Base-by-base conservation (phyloP, 495 filamentous ascomycete genomes). In the Oleoguttula mirabilis region DNA sequence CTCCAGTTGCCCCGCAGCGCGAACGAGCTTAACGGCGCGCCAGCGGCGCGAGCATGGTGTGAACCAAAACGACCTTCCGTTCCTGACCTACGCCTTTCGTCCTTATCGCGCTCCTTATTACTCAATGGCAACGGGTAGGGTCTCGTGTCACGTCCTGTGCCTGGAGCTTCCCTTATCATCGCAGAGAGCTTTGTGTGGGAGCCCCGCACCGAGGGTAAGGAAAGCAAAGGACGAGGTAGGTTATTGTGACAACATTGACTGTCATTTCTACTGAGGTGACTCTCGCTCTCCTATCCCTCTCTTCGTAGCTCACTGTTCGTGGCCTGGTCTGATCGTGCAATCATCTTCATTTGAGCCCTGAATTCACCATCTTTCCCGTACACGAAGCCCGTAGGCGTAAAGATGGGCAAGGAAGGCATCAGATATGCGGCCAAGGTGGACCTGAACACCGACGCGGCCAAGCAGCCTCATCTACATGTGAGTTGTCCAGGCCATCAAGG, bases 381-480 rank as follows among this genome's bases (percentile, higher is more conserved):
- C 25, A n/a, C 25, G 7, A 28, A 28, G 25, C n/a, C 7, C 25
- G 7, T 7, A n/a, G 25, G 7, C 25, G n/a, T 7, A n/a, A 7
- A n/a, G n/a, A 62, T 62, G 59, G 47, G 46, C 28, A 58, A 60
- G 52, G 15, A 59, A 49, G 57, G 41, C 12, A 80, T 92, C 51
- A 80, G 84, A 15, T 83, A 74, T 21, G 80, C 76, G 15, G 64
- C 80, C 40, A 84, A 80, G 57, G 84, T 95, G 20, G 76, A 80
- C 52, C 61, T 90, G 16, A 70, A 83, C 39, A 87, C 73, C 59
- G 80, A 82, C n/a, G 84, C 84, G 1, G 60, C 68, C 15, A 73
- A 85, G 55, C 86, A 92, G 57, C 54, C 70, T 4, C 71, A 77
- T 41, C 66, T 93, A 11, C 88, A 94, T 62, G 84, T 85, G 70